Base-by-base conservation (phyloP, 495 filamentous ascomycete species). In the Penicillium parvum region DNA sequence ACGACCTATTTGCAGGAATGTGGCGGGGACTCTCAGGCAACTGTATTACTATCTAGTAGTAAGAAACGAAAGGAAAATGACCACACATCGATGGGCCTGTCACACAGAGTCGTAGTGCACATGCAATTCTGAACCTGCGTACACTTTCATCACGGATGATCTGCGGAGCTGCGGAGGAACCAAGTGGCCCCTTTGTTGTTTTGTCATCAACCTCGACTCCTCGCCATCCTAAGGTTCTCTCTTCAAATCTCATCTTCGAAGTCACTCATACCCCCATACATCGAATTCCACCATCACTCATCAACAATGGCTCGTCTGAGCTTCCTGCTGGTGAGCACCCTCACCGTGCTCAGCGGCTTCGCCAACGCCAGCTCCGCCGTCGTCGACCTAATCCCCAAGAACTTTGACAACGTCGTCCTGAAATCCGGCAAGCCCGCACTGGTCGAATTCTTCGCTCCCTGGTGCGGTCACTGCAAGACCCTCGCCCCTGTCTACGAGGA, bases 381-480 rank as follows among this genome's bases (percentile, higher is more conserved):
- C 37, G 68, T 90, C 45, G 90, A 96, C 65, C 82, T 97, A 38
- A 81, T 85, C 48, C 89, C 91, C 41, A 67, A 65, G 47, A 96
- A 96, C 71, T 96, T 97, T 63, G 90, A 96, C 67, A 68, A 83
- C 7, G 76, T 94, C 38, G 88, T 96, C 46, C 77, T 97, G 22
- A 76, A 92, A 58, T 90, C 86, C 40, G 88, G 88, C 61, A 97
- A 95, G 73, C 94, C 94, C 20, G 89, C 94, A 0, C 81, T 98
- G 25, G 92, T 98, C 46, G 92, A 98, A 63, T 98, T 98, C 78
- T 98, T 96, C 66, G 92, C 92, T 34, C 92, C 92, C 43, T 98
- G 92, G 92, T 98, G 94, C 66, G 94, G 94, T 33, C 88, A 98
- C 78, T 98, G 92, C 86, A 97, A 97, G 75, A 96, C 69, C 47